Evolutionary conservation across 805 yeast species (phyloP), one percentile per base, ranked within the genome.

Genomic region (Kazachstania kunashirensis): DNA sequence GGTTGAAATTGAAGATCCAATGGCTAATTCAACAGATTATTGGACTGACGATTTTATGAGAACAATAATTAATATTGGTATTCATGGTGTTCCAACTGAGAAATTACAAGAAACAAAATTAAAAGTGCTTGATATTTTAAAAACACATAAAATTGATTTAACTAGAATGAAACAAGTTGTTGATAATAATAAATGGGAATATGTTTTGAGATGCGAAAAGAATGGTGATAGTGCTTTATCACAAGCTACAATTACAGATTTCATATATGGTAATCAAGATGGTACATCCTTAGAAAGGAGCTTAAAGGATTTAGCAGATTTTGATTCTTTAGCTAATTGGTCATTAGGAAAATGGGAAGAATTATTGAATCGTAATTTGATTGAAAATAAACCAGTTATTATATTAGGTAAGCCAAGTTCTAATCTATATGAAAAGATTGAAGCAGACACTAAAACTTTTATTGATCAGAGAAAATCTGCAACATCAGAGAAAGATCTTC

Each of bases 1-100:
- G 42, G 84, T 88, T 16, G 96, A 89, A 51, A 72, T 82, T 33
- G 84, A 77, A 19, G 75, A 83, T 33, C 96, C 97, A 1, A 60
- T 76, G 35, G 89, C 96, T 1, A 77, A 84, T 11, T 77, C 76
- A 21, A 66, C 81, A 4, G 77, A 70, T 20, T 77, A 68, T 46
- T 74, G 76, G 50, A 79, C 89, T 1, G 94, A 84, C 45, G 89
- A 84, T 52, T 88, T 70, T 52, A 57, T 73, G 36, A 67, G 72
- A 41, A 71, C 81, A 0, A 75, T 74, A n/a, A 60, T 82, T 15
- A 71, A 72, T 43, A 54, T 67, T 24, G 63, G 67, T 16, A 57
- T 84, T 12, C 68, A 69, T 32, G 89, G 94, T 39, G 92, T 89
- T 7, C 95, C 96, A 2, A 68, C 82, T 1, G 79, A 70, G 9